A percentile compares a stretch with the other conserved stretches of the same genome.
These are phyloP conservation scores for Laguncularia racemosa DNA, from an alignment of 345 rosid genomes.

Conservation along the genomic window DNA sequence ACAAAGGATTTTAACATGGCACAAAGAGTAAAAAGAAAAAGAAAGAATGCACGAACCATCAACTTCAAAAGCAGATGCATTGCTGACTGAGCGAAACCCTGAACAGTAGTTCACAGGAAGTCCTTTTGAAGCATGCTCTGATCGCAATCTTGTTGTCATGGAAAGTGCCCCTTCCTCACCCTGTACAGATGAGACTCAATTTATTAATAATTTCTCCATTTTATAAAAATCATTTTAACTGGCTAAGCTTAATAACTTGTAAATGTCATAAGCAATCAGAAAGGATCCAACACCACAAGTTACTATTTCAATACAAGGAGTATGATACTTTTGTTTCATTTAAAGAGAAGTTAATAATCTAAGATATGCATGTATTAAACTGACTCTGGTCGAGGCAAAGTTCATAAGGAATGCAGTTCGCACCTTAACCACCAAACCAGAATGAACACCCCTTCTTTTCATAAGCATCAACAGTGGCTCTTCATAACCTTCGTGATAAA, in stretches of 20 bases:
- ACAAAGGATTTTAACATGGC: neutral
- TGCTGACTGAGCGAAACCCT: constrained; percentile 70
- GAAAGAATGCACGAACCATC: constrained; percentile 54
- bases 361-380: no score
- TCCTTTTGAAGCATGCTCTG: constrained; percentile 68
- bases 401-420: constrained; percentile 12
- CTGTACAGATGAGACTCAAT: constrained; percentile 22
- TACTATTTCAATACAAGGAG: neutral
- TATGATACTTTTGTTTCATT: no score
- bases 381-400: neutral
- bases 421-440: constrained; percentile 95
- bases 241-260: neutral
- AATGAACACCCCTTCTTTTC: constrained; percentile 94
- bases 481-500: constrained; percentile 92
- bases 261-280: neutral
- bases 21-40: neutral
- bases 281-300: neutral
- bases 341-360: no score
- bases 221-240: neutral
- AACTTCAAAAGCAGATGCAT: constrained; percentile 53
- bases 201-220: neutral
- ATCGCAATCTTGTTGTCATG: constrained; percentile 79
- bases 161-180: constrained; percentile 98
- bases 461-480: constrained; percentile 94
- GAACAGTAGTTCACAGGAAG: constrained; percentile 92